These are phyloP conservation scores for Ceratocystis lukuohia DNA, from an alignment of 2,329 filamentous ascomycete genomes.

Conservation along the genomic window DNA sequence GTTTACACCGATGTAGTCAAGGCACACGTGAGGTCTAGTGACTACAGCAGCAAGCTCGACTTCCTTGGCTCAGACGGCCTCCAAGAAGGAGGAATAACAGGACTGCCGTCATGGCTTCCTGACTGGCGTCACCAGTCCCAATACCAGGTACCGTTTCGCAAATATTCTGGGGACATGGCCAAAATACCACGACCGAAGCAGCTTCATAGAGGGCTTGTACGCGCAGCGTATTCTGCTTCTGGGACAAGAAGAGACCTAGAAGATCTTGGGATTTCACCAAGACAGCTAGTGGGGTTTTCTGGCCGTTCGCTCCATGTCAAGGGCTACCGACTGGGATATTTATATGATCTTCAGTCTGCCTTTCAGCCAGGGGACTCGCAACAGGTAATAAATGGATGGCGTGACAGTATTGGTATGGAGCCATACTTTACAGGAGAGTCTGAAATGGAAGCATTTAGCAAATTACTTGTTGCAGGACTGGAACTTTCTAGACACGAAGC, in stretches of 20 bases:
- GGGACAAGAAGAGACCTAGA: slow-evolving; percentile 17
- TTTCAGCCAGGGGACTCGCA: slow-evolving; percentile 17
- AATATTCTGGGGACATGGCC: slow-evolving; percentile 19
- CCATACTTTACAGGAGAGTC: slow-evolving; percentile 21
- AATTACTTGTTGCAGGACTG: slow-evolving; percentile 19
- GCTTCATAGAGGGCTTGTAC: not conserved
- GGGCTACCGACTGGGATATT: slow-evolving; percentile 21
- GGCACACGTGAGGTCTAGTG: slow-evolving; percentile 18
- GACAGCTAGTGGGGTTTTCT: slow-evolving; percentile 15
- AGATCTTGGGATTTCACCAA: slow-evolving; percentile 13
- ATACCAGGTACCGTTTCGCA: slow-evolving; percentile 20
- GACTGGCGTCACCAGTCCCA: slow-evolving; percentile 20
- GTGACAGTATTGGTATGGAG: slow-evolving; percentile 8
- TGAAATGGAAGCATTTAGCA: slow-evolving; percentile 19
- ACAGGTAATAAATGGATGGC: slow-evolving; percentile 16
- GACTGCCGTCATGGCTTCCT: slow-evolving; percentile 20
- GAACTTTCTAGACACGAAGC: slow-evolving; percentile 15
- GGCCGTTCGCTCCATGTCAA: slow-evolving; percentile 19
- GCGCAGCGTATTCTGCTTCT: slow-evolving; percentile 19
- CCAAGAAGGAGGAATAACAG: slow-evolving; percentile 21
- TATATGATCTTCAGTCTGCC: slow-evolving; percentile 20
- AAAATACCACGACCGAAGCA: slow-evolving; percentile 11
- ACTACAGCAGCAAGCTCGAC: slow-evolving; percentile 19
- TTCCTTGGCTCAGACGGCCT: slow-evolving; percentile 21
- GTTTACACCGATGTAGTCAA: slow-evolving; percentile 23